phyloP scores from a whole-genome alignment of 352 stramenopile species.

The Pythium brassicae region DNA sequence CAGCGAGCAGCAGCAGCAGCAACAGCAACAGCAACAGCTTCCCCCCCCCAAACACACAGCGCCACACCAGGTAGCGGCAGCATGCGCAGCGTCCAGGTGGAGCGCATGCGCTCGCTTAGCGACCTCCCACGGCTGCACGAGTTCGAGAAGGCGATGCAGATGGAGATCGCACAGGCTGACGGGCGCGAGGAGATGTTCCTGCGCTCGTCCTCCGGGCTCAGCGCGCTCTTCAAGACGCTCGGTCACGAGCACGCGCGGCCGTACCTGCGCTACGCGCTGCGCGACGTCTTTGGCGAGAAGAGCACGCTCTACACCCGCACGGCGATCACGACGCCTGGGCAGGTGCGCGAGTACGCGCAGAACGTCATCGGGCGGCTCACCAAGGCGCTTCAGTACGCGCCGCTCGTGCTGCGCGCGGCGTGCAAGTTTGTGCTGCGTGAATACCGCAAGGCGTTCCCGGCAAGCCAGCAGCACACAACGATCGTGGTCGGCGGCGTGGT shows the following conservation, averaged over 20 bases:
- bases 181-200: constrained; percentile 79
- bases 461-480: constrained; percentile 46
- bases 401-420: constrained; percentile 62
- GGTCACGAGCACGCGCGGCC: constrained; percentile 59
- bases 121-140: constrained; percentile 63
- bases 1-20: background rate
- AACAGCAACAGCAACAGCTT: background rate
- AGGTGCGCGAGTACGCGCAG: constrained; percentile 54
- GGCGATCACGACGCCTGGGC: constrained; percentile 17
- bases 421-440: constrained; percentile 70
- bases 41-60: background rate
- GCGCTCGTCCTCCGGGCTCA: constrained; percentile 69
- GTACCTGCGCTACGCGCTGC: constrained; percentile 81
- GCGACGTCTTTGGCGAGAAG: constrained; percentile 70
- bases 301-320: constrained; percentile 47
- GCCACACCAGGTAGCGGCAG: background rate
- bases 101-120: constrained; percentile 16
- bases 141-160: constrained; percentile 63
- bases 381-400: constrained; percentile 71
- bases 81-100: constrained; percentile 11
- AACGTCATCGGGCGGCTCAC: constrained; percentile 60
- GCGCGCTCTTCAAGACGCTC: constrained; percentile 63
- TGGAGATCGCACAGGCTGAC: constrained; percentile 50
- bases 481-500: constrained; percentile 77
- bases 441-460: constrained; percentile 66